Evolutionary conservation across 2,329 filamentous ascomycete genomes (phyloP).

Genomic region (Aspergillus sergii): DNA sequence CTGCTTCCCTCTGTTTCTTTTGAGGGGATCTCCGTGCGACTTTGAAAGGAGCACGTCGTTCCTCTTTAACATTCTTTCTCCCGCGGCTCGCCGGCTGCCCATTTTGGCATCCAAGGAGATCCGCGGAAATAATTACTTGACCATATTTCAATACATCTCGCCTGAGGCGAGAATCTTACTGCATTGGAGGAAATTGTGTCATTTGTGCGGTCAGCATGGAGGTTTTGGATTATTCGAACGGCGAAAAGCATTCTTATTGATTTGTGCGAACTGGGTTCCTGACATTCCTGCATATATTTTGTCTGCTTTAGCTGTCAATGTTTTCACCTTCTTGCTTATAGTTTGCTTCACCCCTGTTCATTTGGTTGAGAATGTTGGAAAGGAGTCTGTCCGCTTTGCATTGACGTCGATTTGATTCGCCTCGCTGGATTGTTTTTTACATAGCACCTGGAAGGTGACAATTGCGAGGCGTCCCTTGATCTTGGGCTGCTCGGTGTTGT

Average conservation of each 20-base stretch:
- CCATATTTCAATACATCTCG: conserved; percentile 5
- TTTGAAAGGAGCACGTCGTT: not conserved
- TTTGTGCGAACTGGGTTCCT: conserved; percentile 1
- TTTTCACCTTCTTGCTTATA: conserved; percentile 1
- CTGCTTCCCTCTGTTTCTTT: not conserved
- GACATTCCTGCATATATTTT: not conserved
- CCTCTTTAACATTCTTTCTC: not conserved
- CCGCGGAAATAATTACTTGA: conserved; percentile 5
- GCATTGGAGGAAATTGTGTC: conserved; percentile 12
- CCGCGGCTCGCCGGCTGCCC: not conserved
- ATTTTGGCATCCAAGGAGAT: not conserved
- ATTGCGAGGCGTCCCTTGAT: not conserved
- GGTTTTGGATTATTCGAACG: conserved; percentile 11
- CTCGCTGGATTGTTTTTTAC: not conserved
- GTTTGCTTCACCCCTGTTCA: not conserved
- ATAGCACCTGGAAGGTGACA: not conserved
- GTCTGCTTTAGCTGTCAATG: not conserved
- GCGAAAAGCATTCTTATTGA: conserved; percentile 11
- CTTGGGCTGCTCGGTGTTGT: conserved; percentile 3
- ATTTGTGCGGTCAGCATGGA: conserved; percentile 13
- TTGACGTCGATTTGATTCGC: not conserved
- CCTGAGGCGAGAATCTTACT: conserved; percentile 11
- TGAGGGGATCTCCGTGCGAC: not conserved
- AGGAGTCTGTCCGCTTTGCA: not conserved
- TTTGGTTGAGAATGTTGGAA: not conserved